Evolutionary conservation across 2,329 filamentous ascomycete genomes (phyloP).

Genomic region (Penicillium janthinellum): DNA sequence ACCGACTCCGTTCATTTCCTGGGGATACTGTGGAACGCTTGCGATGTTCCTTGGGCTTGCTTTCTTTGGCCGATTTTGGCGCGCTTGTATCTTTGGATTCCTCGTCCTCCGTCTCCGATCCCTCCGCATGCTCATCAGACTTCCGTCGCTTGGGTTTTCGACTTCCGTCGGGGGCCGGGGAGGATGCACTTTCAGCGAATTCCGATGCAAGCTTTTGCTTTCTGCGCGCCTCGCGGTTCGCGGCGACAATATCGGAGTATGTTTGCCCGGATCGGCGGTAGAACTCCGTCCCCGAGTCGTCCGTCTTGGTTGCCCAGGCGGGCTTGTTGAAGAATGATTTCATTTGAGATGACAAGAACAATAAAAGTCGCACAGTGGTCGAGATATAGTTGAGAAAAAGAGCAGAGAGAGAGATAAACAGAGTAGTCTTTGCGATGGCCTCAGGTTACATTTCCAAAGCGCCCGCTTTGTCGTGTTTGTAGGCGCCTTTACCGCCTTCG

Average conservation of each 20-base stretch:
- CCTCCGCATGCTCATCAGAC: neutral
- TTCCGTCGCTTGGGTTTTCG: neutral
- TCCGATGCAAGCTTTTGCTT: constrained; percentile 20
- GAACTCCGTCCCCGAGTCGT: constrained; percentile 43
- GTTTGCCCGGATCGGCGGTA: constrained; percentile 53
- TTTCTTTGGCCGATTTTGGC: neutral
- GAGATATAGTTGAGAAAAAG: neutral
- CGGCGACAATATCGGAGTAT: constrained; percentile 49
- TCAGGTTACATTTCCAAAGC: neutral
- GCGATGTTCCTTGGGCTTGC: neutral
- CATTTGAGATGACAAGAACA: constrained; percentile 22
- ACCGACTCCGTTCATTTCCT: neutral
- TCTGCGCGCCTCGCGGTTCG: constrained; percentile 41
- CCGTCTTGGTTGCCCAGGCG: constrained; percentile 50
- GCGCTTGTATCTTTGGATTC: neutral
- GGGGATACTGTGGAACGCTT: neutral
- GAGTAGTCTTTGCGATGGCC: neutral
- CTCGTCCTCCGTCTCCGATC: constrained; percentile 12
- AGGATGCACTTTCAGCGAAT: constrained; percentile 6
- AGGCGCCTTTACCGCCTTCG: constrained; percentile 10
- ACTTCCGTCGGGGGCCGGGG: constrained; percentile 12
- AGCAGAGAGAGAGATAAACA: neutral
- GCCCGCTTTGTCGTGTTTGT: neutral
- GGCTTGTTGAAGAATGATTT: constrained; percentile 60
- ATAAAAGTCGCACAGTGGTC: neutral